Conservation (phyloP, 139 green algal genomes). For the Tetradesmus obliquus region DNA sequence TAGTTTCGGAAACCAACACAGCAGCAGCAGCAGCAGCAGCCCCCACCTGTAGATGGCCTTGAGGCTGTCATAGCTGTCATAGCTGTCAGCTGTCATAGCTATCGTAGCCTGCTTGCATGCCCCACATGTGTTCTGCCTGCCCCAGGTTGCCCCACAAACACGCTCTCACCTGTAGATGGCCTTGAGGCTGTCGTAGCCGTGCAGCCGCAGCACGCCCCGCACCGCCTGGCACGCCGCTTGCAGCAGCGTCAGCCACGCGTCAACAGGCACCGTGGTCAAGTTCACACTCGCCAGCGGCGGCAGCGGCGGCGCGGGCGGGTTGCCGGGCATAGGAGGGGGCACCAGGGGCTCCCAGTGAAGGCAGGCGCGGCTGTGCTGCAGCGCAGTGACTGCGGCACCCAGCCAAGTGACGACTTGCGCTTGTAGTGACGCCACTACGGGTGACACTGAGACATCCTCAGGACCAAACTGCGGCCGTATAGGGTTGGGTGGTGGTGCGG, state of each 20-base stretch:
- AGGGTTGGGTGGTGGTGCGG: background rate
- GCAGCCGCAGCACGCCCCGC: slow-evolving; percentile 27
- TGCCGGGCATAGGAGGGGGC: slow-evolving; percentile 53
- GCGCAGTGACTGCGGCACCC: slow-evolving; percentile 59
- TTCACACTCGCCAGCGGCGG: slow-evolving; percentile 56
- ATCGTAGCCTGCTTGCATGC: too few relatives aligned
- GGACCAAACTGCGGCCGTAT: slow-evolving; percentile 16
- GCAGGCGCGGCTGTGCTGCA: slow-evolving; percentile 70
- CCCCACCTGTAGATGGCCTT: slow-evolving; percentile 38
- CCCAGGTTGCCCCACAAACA: too few relatives aligned
- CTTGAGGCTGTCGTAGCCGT: slow-evolving; percentile 35
- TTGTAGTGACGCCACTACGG: slow-evolving; percentile 36
- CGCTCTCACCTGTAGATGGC: slow-evolving; percentile 27
- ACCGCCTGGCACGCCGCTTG: slow-evolving; percentile 58
- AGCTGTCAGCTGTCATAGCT: background rate
- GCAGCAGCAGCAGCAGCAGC: background rate
- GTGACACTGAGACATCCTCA: slow-evolving; percentile 14
- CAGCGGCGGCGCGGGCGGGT: slow-evolving; percentile 30
- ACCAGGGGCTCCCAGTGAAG: slow-evolving; percentile 77
- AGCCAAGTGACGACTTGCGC: slow-evolving; percentile 59
- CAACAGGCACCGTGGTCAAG: slow-evolving; percentile 68
- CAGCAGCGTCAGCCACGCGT: slow-evolving; percentile 84
- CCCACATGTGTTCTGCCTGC: too few relatives aligned
- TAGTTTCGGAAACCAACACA: too few relatives aligned
- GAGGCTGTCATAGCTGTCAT: slow-evolving; percentile 20